Evolutionary conservation across 805 yeast species (phyloP).

Genomic region (Pachysolen tannophilus): DNA sequence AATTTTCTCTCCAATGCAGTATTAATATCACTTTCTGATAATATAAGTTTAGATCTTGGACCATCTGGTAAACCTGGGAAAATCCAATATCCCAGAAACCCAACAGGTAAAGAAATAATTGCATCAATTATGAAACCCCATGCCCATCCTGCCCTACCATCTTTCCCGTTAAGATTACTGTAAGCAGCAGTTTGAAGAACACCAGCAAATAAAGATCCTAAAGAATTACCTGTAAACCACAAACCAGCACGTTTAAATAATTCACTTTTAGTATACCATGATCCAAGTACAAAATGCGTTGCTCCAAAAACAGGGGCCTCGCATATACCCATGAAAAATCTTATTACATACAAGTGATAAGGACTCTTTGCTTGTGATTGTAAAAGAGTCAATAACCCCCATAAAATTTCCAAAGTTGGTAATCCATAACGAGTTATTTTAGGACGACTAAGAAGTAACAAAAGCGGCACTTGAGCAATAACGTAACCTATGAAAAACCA

Average conservation of each 20-base stretch:
- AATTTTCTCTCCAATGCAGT: constrained; percentile 36
- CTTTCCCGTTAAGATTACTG: constrained; percentile 31
- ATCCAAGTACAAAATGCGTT: constrained; percentile 44
- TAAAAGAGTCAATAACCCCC: constrained; percentile 51
- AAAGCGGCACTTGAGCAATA: constrained; percentile 52
- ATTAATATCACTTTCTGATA: constrained; percentile 30
- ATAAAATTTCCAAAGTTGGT: constrained; percentile 41
- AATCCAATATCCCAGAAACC: constrained; percentile 37
- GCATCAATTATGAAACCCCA: constrained; percentile 64
- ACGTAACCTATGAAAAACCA: constrained; percentile 55
- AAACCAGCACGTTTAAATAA: constrained; percentile 44
- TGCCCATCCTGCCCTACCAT: constrained; percentile 52
- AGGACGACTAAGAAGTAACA: constrained; percentile 45
- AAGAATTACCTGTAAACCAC: constrained; percentile 46
- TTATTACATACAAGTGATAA: constrained; percentile 43
- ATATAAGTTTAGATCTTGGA: constrained; percentile 25
- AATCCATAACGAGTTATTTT: constrained; percentile 39
- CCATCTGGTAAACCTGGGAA: constrained; percentile 40
- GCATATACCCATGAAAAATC: constrained; percentile 55
- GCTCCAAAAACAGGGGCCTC: constrained; percentile 53
- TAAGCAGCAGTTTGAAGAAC: constrained; percentile 52
- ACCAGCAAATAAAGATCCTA: constrained; percentile 48
- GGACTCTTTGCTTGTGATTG: constrained; percentile 39
- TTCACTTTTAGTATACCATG: constrained; percentile 44
- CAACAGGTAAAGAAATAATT: constrained; percentile 43